phyloP scores from a whole-genome alignment of 2,329 filamentous ascomycete genomes.

The Cyphellophora europaea region DNA sequence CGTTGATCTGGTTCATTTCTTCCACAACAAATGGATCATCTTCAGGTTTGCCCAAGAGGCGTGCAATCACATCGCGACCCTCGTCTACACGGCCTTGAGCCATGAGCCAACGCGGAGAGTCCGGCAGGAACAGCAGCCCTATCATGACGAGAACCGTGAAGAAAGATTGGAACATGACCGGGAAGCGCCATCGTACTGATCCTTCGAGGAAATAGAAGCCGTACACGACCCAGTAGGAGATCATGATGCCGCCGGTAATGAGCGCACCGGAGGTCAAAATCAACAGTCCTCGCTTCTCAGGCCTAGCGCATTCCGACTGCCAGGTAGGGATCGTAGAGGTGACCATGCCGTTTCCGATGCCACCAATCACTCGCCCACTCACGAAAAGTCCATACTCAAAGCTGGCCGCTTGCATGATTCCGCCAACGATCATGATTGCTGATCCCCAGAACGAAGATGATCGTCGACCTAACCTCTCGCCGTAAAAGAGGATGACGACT shows the following conservation, averaged over 20 bases:
- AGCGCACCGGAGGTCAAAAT: no score
- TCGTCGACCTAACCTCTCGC: conserved; percentile 41
- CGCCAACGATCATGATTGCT: conserved; percentile 32
- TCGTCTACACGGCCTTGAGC: conserved; percentile 18
- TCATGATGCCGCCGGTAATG: conserved; percentile 21
- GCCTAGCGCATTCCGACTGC: conserved; percentile 36
- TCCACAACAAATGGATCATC: background rate
- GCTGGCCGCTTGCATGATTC: background rate
- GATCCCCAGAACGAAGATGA: conserved; percentile 41
- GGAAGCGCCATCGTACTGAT: conserved; percentile 15
- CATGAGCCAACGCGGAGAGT: conserved; percentile 24
- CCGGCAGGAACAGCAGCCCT: conserved; percentile 7
- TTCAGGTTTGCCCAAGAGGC: background rate
- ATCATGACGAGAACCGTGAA: background rate
- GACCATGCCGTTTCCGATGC: conserved; percentile 25
- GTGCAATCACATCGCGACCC: conserved; percentile 17
- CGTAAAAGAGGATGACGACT: conserved; percentile 38
- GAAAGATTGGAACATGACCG: background rate
- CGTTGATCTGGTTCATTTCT: background rate
- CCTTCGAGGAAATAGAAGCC: conserved; percentile 38
- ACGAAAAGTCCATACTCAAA: background rate
- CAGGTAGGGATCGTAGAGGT: conserved; percentile 23
- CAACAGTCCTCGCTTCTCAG: conserved; percentile 39
- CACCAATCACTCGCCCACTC: conserved; percentile 20
- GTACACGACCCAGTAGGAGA: conserved; percentile 26